These are phyloP conservation scores for Prunus yedoensis DNA, from an alignment of 331 rosid genomes.

Conservation along the genomic window DNA sequence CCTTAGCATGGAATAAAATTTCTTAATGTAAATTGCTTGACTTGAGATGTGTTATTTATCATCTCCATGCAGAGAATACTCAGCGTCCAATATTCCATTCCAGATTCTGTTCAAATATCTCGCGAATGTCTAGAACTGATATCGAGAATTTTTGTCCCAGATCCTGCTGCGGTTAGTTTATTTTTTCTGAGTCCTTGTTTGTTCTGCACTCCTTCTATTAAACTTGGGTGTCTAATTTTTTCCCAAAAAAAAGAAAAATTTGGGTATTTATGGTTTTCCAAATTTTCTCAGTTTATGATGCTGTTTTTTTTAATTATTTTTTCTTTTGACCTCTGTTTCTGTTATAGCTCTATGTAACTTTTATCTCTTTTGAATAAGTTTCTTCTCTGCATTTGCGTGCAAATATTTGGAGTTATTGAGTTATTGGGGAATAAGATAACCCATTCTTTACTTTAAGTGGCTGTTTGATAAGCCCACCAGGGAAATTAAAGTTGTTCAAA, in stretches of 20 bases:
- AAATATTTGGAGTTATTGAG: background rate
- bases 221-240: no score
- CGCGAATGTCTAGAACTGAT: constrained; percentile 66
- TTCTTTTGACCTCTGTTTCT: no score
- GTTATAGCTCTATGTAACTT: no score
- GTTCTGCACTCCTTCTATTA: background rate
- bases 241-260: no score
- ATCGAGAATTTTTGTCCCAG: constrained; percentile 80
- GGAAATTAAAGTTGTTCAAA: background rate
- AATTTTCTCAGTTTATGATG: no score
- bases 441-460: background rate
- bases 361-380: background rate
- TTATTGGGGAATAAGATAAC: background rate
- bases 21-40: constrained; percentile 27
- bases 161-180: constrained; percentile 68
- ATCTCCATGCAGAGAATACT: constrained; percentile 66
- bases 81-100: constrained; percentile 80
- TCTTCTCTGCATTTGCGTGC: background rate
- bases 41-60: constrained; percentile 26
- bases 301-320: no score
- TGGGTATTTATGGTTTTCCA: no score
- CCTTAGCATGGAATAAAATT: constrained; percentile 18
- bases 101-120: constrained; percentile 70
- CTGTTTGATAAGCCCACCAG: background rate
- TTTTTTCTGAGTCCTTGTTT: constrained; percentile 8